These are phyloP conservation scores for Thelonectria blattea DNA, from an alignment of 2,329 filamentous ascomycete genomes.

Conservation along the genomic window DNA sequence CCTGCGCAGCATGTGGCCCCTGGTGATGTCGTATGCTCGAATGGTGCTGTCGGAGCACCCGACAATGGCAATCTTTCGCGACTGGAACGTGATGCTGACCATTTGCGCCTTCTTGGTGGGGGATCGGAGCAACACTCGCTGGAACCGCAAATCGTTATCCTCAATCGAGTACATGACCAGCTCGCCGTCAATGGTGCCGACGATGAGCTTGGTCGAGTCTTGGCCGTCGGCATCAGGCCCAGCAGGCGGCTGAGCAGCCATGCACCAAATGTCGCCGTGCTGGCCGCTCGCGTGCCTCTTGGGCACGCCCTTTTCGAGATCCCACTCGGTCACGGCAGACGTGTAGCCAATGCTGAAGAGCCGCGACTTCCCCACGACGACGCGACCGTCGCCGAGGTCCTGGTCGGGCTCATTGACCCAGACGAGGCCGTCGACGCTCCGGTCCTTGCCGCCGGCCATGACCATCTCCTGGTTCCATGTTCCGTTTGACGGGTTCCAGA, in stretches of 20 bases:
- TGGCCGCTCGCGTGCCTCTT: slow-evolving; percentile 87
- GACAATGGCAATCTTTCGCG: slow-evolving; percentile 79
- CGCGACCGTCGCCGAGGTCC: slow-evolving; percentile 65
- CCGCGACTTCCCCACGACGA: slow-evolving; percentile 73
- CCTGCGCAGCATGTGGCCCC: slow-evolving; percentile 74
- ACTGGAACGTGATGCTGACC: slow-evolving; percentile 89
- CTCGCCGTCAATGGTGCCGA: slow-evolving; percentile 88
- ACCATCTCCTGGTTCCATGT: slow-evolving; percentile 90
- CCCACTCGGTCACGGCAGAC: slow-evolving; percentile 92
- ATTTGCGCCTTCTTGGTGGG: slow-evolving; percentile 86
- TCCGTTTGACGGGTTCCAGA: slow-evolving; percentile 88
- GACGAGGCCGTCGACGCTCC: slow-evolving; percentile 86
- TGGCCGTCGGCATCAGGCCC: slow-evolving; percentile 43
- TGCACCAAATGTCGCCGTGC: slow-evolving; percentile 96
- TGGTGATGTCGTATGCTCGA: slow-evolving; percentile 84
- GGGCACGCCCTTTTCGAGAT: slow-evolving; percentile 78
- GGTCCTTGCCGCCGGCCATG: slow-evolving; percentile 80
- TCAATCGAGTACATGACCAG: slow-evolving; percentile 86
- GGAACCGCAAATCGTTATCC: slow-evolving; percentile 81
- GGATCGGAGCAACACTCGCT: slow-evolving; percentile 75
- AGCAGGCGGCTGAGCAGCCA: slow-evolving; percentile 77
- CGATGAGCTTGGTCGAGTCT: slow-evolving; percentile 69
- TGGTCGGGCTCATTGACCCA: slow-evolving; percentile 90
- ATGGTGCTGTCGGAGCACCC: slow-evolving; percentile 98
- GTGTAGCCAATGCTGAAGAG: slow-evolving; percentile 98